These are phyloP conservation scores for Wallacemonas sp. DNA, from an alignment of 208 protist genomes.

Conservation along the genomic window DNA sequence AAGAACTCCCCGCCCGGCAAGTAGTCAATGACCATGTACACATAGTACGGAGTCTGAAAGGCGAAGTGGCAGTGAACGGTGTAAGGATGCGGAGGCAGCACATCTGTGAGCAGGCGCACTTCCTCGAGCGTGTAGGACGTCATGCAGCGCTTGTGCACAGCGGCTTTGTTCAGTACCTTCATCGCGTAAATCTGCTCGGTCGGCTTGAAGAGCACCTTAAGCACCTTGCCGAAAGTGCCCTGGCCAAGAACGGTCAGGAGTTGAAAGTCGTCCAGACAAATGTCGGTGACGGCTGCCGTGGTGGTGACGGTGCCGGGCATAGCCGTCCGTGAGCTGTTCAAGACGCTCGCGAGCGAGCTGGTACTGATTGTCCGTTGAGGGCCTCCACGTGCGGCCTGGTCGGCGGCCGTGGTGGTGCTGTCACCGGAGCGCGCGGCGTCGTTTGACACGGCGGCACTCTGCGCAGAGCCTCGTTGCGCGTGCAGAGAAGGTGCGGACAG, in stretches of 20 bases:
- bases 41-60: slow-evolving; percentile 86
- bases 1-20: slow-evolving; percentile 95
- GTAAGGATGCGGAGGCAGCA: slow-evolving; percentile 86
- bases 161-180: slow-evolving; percentile 89
- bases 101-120: slow-evolving; percentile 57
- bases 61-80: slow-evolving; percentile 82
- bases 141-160: slow-evolving; percentile 80
- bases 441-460: too few species aligned
- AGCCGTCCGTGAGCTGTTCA: not conserved
- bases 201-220: slow-evolving; percentile 78
- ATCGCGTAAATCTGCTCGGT: slow-evolving; percentile 83
- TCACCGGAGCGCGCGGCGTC: not conserved
- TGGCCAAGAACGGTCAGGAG: slow-evolving; percentile 88
- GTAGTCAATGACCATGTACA: slow-evolving; percentile 93
- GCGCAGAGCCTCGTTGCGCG: too few species aligned
- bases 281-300: slow-evolving; percentile 16
- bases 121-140: slow-evolving; percentile 89
- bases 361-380: not conserved
- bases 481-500: too few species aligned
- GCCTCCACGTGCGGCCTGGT: not conserved
- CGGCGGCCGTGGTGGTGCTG: not conserved
- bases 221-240: slow-evolving; percentile 95
- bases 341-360: slow-evolving; percentile 5
- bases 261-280: slow-evolving; percentile 80
- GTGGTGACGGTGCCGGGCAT: not conserved